Evolutionary conservation across 768 basidiomycete genomes (phyloP).

Genomic region (Pisolithus microcarpus): DNA sequence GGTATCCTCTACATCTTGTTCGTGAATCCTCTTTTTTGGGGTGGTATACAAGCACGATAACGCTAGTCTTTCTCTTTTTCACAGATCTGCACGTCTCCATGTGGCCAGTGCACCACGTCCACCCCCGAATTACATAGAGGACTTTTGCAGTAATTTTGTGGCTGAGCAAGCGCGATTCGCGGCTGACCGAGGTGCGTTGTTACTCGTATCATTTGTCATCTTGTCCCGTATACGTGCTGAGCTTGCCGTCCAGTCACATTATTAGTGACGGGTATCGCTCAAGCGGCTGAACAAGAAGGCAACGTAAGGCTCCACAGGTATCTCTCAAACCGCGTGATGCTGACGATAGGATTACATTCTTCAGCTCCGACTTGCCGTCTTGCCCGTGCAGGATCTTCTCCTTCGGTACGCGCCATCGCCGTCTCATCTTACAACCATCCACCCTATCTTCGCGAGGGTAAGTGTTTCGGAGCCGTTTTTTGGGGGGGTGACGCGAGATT

Average conservation of each 20-base stretch:
- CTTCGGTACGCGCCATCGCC: conserved; percentile 52
- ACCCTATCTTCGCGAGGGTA: conserved; percentile 61
- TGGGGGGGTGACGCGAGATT: neutral
- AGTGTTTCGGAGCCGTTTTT: conserved; percentile 12
- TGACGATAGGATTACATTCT: conserved; percentile 14
- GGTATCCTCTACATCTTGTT: conserved; percentile 70
- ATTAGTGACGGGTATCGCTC: conserved; percentile 57
- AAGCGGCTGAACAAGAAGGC: conserved; percentile 39
- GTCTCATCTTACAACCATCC: conserved; percentile 61
- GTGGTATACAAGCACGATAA: neutral
- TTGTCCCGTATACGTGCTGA: neutral
- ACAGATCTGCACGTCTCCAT: conserved; percentile 55
- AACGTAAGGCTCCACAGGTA: conserved; percentile 38
- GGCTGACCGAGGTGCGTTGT: conserved; percentile 55
- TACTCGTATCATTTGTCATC: neutral
- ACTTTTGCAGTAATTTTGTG: conserved; percentile 58
- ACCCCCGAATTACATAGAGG: conserved; percentile 34
- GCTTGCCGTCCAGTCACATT: conserved; percentile 42
- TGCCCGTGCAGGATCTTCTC: conserved; percentile 53
- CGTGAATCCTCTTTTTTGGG: conserved; percentile 21
- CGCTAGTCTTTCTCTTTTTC: neutral
- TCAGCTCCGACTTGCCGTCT: conserved; percentile 43
- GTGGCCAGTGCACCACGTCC: conserved; percentile 33
- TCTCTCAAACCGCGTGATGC: neutral
- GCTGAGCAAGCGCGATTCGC: conserved; percentile 58